Conservation (phyloP, 306 rosid genomes). For the Quillaja saponaria region DNA sequence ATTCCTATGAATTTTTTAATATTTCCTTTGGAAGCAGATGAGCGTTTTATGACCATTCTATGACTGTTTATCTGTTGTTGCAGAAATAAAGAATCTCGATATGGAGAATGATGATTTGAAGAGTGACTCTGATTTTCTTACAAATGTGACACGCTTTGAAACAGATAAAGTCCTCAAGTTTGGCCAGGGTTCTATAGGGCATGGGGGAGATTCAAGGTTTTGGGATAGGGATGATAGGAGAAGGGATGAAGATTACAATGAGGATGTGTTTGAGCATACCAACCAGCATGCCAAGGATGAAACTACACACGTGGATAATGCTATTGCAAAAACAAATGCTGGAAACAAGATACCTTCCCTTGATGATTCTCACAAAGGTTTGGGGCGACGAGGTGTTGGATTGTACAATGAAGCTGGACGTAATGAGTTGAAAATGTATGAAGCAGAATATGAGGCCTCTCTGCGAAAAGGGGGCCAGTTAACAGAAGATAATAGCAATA, state of each 20-base stretch:
- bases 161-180: constrained; percentile 64
- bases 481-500: constrained; percentile 28
- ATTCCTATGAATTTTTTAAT: neutral
- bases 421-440: constrained; percentile 79
- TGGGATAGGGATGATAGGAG: constrained; percentile 99
- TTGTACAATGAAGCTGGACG: constrained; percentile 98
- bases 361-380: constrained; percentile 39
- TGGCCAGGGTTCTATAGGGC: constrained; percentile 69
- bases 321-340: constrained; percentile 34
- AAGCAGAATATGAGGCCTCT: constrained; percentile 91
- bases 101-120: constrained; percentile 57
- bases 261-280: constrained; percentile 52
- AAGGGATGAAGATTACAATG: constrained; percentile 85
- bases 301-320: constrained; percentile 31
- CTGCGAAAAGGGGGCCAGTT: constrained; percentile 45
- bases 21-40: neutral
- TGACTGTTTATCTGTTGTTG: constrained; percentile 30
- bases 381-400: constrained; percentile 55
- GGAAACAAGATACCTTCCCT: constrained; percentile 34
- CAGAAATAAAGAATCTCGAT: constrained; percentile 47
- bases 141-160: constrained; percentile 74
- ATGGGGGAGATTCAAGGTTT: constrained; percentile 90
- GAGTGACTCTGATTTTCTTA: constrained; percentile 76
- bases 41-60: constrained; percentile 19
- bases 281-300: constrained; percentile 35